Evolutionary conservation across 2,329 filamentous ascomycete genomes (phyloP), one percentile per base, ranked within the genome.

Genomic region (Clarireedia sp.): DNA sequence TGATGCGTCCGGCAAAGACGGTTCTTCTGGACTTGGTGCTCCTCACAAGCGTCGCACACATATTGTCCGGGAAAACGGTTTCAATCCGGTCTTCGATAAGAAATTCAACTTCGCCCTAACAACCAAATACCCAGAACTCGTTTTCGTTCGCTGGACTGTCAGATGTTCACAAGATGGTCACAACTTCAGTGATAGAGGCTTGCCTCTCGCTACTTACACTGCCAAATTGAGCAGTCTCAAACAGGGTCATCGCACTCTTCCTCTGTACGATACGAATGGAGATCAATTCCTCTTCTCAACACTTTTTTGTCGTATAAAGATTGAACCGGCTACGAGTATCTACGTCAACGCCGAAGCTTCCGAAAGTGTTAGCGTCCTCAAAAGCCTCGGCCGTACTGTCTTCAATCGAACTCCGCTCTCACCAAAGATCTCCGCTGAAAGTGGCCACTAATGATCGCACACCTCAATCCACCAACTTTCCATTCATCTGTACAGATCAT

Each of bases 231-330:
- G 79, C 73, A 95, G 86, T 68, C 80, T 97, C 43, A 90, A 92
- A 68, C 85, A 94, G 71, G 94, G 94, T 26, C 97, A 94, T 71
- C 90, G 92, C 59, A 95, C 95, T 58, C 77, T 97, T 52, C 94
- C 92, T 10, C 78, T 99, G 16, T 87, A 90, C 70, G 91, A 97
- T 72, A 80, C 83, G 55, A 88, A 90, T 60, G 94, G 91, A 58
- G 91, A 96, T 64, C 89, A 91, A 64, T 97, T 95, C 69, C 79
- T 96, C 44, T 96, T 96, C 72, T 96, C 94, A 2, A 95, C 90
- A 10, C 77, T 99, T 16, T 96, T 97, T 71, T 96, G 91, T 74
- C 86, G 85, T 66, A 88, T 97, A 72, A 84, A 84, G 63, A 87
- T 81, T 29, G 76, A 80, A 40, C 74, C 77, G 14, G 73, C 79